Evolutionary conservation across 208 protist genomes (phyloP).

Genomic region (Leishmania aethiopica): DNA sequence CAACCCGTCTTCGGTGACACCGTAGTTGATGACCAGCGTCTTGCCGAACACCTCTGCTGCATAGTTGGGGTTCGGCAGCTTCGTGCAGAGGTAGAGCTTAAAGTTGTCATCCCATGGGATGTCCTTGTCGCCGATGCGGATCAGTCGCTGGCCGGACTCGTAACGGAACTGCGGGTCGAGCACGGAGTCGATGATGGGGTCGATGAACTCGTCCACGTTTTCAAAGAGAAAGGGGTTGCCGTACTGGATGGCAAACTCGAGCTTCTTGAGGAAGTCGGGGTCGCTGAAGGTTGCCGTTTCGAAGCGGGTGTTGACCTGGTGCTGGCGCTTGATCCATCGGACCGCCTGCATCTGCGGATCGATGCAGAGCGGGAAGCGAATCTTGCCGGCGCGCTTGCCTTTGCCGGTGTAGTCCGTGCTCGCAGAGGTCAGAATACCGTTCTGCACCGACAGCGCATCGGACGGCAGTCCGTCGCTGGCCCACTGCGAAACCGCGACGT

Average conservation of each 20-base stretch:
- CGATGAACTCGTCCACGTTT: conserved; percentile 98
- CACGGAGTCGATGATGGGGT: conserved; percentile 98
- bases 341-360: conserved; percentile 99
- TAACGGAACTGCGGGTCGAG: conserved; percentile 97
- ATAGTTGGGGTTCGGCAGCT: conserved; percentile 98
- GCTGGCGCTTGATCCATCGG: conserved; percentile 98
- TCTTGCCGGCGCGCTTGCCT: conserved; percentile 78
- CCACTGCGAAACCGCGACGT: conserved; percentile 98
- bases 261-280: conserved; percentile 96
- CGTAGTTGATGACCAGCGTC: conserved; percentile 99
- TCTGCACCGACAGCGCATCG: conserved; percentile 98
- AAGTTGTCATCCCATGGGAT: conserved; percentile 98
- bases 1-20: conserved; percentile 97
- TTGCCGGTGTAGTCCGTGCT: conserved; percentile 83
- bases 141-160: conserved; percentile 83
- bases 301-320: conserved; percentile 91
- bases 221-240: conserved; percentile 99
- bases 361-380: conserved; percentile 98
- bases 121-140: conserved; percentile 96
- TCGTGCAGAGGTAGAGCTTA: conserved; percentile 97
- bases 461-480: conserved; percentile 96
- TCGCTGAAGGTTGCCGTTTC: conserved; percentile 97
- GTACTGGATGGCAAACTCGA: conserved; percentile 98
- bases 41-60: conserved; percentile 98
- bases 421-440: conserved; percentile 97